Evolutionary conservation across 805 yeast genomes (phyloP), one percentile per base, ranked within the genome.

Genomic region (Yarrowia deformans): DNA sequence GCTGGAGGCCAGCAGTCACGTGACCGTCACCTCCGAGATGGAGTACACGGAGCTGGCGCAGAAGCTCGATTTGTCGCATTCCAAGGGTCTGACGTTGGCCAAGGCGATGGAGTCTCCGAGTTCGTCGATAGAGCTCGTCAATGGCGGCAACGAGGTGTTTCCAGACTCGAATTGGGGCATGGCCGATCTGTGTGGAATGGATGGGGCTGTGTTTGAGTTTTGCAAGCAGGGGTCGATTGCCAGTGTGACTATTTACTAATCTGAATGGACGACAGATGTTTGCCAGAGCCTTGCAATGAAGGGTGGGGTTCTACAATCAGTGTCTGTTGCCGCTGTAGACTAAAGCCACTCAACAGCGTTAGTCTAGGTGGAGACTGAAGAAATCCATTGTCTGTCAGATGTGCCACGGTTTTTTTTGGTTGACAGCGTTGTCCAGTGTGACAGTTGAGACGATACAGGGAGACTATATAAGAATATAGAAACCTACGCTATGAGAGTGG

Each of bases 91-190:
- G 14, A 60, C 66, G 4, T 14, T 60, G 29, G 66, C 66, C 19
- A 60, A 60, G 19, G 66, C 66, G 1, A 60, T 60, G 66, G 66
- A 60, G 52, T 18, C 34, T 14, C 66, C 66, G 4, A 43, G 52
- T 45, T 43, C 66, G 8, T 60, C 66, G 3, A 60, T 60, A 9
- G 66, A 60, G 52, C 35, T 60, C 19, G 66, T 60, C 5, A 60
- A 60, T 34, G 66, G 66, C 1, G 52, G 66, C 7, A 60, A 60
- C 3, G 66, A 60, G 50, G 42, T 34, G 6, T 60, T 60, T 13
- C 66, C 66, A 12, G 66, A 60, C 18, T 43, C 52, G 3, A 60
- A 60, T 12, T 60, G 66, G 66, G 66, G 66, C 32, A 60, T 60
- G 66, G 66, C 66, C 10, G 66, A 60, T 18, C 12, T 60, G 40